phyloP scores from a whole-genome alignment of 257 asterid genomes.

The Penstemon newberryi region DNA sequence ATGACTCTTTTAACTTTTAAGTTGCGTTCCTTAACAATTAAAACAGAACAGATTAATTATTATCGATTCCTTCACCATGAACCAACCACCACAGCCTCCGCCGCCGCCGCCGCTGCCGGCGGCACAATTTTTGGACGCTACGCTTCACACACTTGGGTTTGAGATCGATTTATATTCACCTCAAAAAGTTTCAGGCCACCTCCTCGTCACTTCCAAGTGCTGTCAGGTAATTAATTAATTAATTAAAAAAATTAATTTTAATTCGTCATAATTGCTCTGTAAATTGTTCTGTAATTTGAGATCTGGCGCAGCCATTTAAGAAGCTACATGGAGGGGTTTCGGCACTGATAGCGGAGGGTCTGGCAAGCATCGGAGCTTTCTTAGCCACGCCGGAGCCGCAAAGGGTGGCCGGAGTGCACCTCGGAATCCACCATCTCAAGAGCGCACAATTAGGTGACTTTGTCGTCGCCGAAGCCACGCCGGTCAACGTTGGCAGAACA shows the following conservation, averaged over 20 bases:
- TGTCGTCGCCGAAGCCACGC: conserved; percentile 70
- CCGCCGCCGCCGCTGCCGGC: too few species aligned
- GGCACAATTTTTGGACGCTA: neutral
- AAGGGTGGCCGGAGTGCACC: conserved; percentile 56
- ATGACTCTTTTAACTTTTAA: too few species aligned
- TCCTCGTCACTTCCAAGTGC: neutral
- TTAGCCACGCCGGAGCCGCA: conserved; percentile 42
- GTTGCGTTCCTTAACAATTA: too few species aligned
- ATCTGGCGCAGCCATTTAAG: conserved; percentile 43
- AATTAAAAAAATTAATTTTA: neutral
- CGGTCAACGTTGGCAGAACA: conserved; percentile 61
- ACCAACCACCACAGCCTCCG: too few species aligned
- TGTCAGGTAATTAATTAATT: conserved; percentile 4
- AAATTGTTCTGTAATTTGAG: too few species aligned
- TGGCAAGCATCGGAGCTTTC: conserved; percentile 60
- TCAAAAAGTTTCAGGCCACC: conserved; percentile 18
- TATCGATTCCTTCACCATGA: too few species aligned
- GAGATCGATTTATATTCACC: neutral
- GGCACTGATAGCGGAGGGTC: conserved; percentile 52
- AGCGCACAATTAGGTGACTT: conserved; percentile 70
- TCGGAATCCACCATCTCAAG: conserved; percentile 57
- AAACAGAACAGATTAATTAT: too few species aligned
- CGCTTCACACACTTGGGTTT: conserved; percentile 8
- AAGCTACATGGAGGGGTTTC: conserved; percentile 62
- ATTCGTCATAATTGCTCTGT: neutral